Evolutionary conservation across 2,329 filamentous ascomycete species (phyloP).

Genomic region (Monosporascus sp.): DNA sequence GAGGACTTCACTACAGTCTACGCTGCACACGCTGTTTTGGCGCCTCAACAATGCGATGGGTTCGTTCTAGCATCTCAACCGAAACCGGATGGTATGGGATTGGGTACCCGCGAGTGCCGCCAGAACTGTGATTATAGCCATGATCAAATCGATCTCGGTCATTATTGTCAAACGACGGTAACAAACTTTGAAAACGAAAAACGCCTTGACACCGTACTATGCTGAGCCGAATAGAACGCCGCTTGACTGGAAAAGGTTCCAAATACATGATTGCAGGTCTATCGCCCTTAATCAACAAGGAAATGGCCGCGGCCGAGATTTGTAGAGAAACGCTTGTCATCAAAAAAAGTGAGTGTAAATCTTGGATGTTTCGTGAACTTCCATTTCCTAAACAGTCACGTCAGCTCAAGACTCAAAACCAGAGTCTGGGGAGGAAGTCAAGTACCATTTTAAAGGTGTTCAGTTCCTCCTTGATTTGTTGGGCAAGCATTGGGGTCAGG

Average conservation of each 20-base stretch:
- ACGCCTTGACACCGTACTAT: constrained; percentile 55
- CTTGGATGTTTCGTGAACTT: constrained; percentile 97
- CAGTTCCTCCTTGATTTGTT: constrained; percentile 98
- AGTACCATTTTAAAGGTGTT: constrained; percentile 99
- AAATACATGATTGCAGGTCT: constrained; percentile 43
- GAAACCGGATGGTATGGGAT: not conserved
- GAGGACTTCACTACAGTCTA: not conserved
- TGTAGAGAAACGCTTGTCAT: constrained; percentile 36
- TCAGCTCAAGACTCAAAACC: constrained; percentile 31
- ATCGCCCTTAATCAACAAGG: constrained; percentile 27
- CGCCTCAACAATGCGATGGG: not conserved
- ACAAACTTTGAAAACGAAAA: constrained; percentile 28
- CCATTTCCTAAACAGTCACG: constrained; percentile 75
- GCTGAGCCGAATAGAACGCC: constrained; percentile 48
- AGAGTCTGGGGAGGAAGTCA: constrained; percentile 7
- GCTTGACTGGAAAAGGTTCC: constrained; percentile 39
- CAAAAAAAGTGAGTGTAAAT: constrained; percentile 99
- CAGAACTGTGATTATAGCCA: constrained; percentile 18
- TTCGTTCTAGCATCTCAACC: not conserved
- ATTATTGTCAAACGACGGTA: constrained; percentile 14
- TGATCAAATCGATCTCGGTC: constrained; percentile 9
- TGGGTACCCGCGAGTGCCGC: constrained; percentile 7
- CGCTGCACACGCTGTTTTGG: not conserved
- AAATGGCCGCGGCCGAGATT: constrained; percentile 21
- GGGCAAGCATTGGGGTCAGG: constrained; percentile 90